These are phyloP conservation scores for Metarhizium robertsii DNA, from an alignment of 2,329 filamentous ascomycete species.

Conservation along the genomic window DNA sequence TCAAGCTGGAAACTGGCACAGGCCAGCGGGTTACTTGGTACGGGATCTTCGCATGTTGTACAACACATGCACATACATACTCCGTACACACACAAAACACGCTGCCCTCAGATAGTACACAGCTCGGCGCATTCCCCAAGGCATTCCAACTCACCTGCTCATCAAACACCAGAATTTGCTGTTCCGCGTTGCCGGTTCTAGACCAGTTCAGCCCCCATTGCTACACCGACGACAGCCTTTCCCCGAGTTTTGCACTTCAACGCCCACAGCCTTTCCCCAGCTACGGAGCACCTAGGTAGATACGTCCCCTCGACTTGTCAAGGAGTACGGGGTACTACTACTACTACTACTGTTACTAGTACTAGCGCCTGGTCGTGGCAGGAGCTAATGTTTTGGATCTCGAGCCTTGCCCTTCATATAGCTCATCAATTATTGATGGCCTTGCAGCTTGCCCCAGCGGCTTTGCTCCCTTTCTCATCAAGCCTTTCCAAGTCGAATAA, in stretches of 20 bases:
- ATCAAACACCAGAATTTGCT: not conserved
- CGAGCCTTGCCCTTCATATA: not conserved
- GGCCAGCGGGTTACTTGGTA: too few relatives aligned
- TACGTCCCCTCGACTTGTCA: too few relatives aligned
- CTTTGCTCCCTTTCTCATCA: not conserved
- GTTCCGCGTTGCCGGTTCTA: not conserved
- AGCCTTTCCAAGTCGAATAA: not conserved
- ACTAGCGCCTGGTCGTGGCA: too few relatives aligned
- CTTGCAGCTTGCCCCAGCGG: not conserved
- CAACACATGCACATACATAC: too few relatives aligned
- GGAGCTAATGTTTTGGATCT: too few relatives aligned
- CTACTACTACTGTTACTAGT: not conserved
- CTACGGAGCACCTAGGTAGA: too few relatives aligned
- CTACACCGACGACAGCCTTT: not conserved
- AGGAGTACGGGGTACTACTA: not conserved
- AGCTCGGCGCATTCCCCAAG: not conserved
- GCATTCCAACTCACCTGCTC: not conserved
- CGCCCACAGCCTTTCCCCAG: too few relatives aligned
- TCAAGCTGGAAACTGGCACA: too few relatives aligned
- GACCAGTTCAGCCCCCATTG: not conserved
- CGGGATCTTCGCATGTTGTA: too few relatives aligned
- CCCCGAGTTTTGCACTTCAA: not conserved
- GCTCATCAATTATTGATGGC: not conserved
- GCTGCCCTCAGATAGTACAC: too few relatives aligned
- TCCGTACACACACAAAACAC: too few relatives aligned